Conservation (phyloP, 1,284 basidiomycete genomes). For the Austroboletus olivaceoglutinosus region DNA sequence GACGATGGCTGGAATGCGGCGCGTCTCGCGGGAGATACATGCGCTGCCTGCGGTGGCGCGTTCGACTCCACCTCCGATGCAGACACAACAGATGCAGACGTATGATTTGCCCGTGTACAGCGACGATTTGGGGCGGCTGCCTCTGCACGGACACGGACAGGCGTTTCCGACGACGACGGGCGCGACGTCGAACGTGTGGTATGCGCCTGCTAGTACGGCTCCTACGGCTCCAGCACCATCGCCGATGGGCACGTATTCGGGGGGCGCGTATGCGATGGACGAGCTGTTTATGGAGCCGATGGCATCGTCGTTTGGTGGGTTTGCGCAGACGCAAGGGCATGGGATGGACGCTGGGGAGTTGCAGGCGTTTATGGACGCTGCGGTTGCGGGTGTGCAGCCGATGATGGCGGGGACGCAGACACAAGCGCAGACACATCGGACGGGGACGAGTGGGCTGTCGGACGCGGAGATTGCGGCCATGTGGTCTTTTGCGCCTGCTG, state of each 20-base stretch:
- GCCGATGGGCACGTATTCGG: conserved; percentile 6
- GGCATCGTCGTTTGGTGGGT: conserved; percentile 10
- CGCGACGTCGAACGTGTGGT: conserved; percentile 26
- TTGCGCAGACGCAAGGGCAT: not conserved
- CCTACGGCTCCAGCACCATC: not conserved
- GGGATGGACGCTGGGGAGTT: conserved; percentile 2
- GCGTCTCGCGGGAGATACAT: conserved; percentile 27
- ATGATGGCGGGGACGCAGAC: conserved; percentile 3
- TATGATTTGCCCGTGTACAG: conserved; percentile 53
- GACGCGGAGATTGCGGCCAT: conserved; percentile 49
- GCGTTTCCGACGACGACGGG: conserved; percentile 13
- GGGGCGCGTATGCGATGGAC: conserved; percentile 21
- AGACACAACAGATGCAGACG: not conserved
- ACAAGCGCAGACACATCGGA: not conserved
- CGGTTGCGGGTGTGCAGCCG: not conserved
- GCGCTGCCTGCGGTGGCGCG: conserved; percentile 5
- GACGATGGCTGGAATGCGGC: conserved; percentile 35
- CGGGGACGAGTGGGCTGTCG: conserved; percentile 1
- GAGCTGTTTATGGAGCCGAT: conserved; percentile 27
- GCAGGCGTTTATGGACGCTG: conserved; percentile 13
- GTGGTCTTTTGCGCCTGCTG: conserved; percentile 57
- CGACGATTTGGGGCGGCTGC: conserved; percentile 55
- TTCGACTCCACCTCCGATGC: conserved; percentile 1
- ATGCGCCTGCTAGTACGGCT: not conserved
- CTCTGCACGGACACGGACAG: conserved; percentile 43